Conservation (phyloP, 352 stramenopile species). For the Pilasporangium apinafurcum region DNA sequence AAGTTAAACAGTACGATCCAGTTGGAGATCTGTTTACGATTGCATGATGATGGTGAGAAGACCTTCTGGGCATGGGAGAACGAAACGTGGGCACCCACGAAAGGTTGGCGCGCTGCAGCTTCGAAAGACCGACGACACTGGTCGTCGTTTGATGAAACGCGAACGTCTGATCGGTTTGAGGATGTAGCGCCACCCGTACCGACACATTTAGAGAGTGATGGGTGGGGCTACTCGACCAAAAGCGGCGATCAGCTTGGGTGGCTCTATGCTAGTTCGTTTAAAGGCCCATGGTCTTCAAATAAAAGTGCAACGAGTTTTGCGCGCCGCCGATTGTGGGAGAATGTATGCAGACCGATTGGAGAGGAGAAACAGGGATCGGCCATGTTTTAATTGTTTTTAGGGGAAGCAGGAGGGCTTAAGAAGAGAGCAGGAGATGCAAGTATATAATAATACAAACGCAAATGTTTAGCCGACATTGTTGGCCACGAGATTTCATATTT, state of each 20-base stretch:
- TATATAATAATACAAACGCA: no score
- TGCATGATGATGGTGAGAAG: constrained; percentile 24
- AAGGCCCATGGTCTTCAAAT: constrained; percentile 44
- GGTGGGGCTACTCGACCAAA: constrained; percentile 47
- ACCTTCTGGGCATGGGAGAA: constrained; percentile 59
- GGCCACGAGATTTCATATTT: no score
- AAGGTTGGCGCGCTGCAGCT: constrained; percentile 40
- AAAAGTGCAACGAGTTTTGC: constrained; percentile 52
- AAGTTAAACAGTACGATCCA: constrained; percentile 42
- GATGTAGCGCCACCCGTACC: constrained; percentile 32
- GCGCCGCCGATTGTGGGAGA: constrained; percentile 65
- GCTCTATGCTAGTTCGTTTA: constrained; percentile 59
- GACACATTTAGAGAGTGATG: constrained; percentile 22
- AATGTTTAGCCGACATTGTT: no score
- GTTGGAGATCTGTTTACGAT: constrained; percentile 40
- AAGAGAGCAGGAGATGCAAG: no score
- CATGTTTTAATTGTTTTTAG: constrained; percentile 14
- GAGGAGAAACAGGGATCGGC: constrained; percentile 10
- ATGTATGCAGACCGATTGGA: constrained; percentile 29
- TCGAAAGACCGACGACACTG: constrained; percentile 39
- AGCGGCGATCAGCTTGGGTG: constrained; percentile 51
- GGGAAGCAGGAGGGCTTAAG: no score
- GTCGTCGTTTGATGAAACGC: constrained; percentile 40
- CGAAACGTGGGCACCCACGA: constrained; percentile 41
- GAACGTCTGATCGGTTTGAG: constrained; percentile 37